Evolutionary conservation across 352 stramenopile genomes (phyloP).

Genomic region (Phytophthora colocasiae): DNA sequence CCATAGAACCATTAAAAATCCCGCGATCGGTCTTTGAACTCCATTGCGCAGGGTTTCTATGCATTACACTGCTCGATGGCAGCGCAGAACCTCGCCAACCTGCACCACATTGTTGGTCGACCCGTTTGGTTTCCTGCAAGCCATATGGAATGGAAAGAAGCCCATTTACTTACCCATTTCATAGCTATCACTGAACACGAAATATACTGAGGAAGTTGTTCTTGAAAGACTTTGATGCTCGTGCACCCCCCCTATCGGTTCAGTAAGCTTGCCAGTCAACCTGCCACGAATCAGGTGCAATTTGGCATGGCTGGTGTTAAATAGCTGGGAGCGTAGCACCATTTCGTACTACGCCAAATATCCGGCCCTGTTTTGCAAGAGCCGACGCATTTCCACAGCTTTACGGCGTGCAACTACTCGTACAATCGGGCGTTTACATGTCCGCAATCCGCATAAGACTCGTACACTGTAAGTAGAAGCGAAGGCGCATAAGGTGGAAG

Average conservation of each 20-base stretch:
- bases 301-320: not conserved
- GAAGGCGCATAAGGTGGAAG: not conserved
- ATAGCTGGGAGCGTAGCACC: not conserved
- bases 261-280: slow-evolving; percentile 3
- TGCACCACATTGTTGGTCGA: slow-evolving; percentile 13
- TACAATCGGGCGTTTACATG: not conserved
- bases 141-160: slow-evolving; percentile 12
- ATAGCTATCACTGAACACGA: slow-evolving; percentile 7
- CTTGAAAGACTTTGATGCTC: slow-evolving; percentile 2
- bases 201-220: not conserved
- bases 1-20: slow-evolving; percentile 26
- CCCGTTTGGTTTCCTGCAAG: slow-evolving; percentile 11
- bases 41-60: slow-evolving; percentile 4
- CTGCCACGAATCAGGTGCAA: slow-evolving; percentile 6
- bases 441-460: slow-evolving; percentile 1
- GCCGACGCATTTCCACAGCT: not conserved
- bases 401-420: slow-evolving; percentile 1
- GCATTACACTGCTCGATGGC: slow-evolving; percentile 5
- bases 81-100: not conserved
- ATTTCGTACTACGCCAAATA: not conserved
- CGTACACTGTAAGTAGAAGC: not conserved
- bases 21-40: slow-evolving; percentile 18
- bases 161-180: slow-evolving; percentile 17
- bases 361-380: not conserved
- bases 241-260: not conserved